Conservation (phyloP, 108 stramenopile species). For the Nitzschia inconspicua region DNA sequence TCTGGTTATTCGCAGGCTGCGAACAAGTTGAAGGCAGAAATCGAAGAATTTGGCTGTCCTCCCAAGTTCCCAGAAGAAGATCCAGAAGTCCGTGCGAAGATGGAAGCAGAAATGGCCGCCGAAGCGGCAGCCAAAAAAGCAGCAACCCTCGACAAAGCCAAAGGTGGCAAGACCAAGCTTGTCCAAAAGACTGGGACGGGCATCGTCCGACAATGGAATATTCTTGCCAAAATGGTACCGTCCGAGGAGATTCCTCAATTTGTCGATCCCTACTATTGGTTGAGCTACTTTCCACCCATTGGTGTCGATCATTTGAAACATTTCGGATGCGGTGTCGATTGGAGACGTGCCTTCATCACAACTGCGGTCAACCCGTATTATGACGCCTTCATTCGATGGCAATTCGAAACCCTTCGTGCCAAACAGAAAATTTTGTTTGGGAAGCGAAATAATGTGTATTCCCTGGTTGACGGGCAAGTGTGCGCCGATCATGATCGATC, state of each 20-base stretch:
- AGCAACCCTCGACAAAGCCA: constrained; percentile 70
- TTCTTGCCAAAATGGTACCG: constrained; percentile 83
- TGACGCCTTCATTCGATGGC: constrained; percentile 96
- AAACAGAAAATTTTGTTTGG: constrained; percentile 89
- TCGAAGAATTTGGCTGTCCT: constrained; percentile 82
- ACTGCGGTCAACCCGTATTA: constrained; percentile 96
- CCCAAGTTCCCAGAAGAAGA: constrained; percentile 90
- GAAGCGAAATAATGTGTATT: constrained; percentile 95
- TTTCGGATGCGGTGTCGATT: constrained; percentile 94
- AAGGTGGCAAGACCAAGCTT: constrained; percentile 85
- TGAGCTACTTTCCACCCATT: constrained; percentile 95
- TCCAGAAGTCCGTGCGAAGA: constrained; percentile 77
- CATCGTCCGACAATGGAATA: constrained; percentile 94
- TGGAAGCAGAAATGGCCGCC: constrained; percentile 73
- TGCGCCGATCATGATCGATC: constrained; percentile 98
- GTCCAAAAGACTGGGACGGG: constrained; percentile 93
- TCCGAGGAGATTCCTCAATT: constrained; percentile 78
- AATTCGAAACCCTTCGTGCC: constrained; percentile 85
- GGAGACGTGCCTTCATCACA: constrained; percentile 98
- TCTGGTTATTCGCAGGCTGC: constrained; percentile 67
- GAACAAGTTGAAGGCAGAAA: constrained; percentile 95
- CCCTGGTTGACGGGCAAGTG: constrained; percentile 94
- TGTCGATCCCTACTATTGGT: constrained; percentile 92
- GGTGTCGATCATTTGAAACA: constrained; percentile 87
- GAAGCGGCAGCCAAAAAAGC: constrained; percentile 50